Evolutionary conservation across 176 grass and related monocot genomes (phyloP), one percentile per base, ranked within the genome.

Genomic region (Eleusine indica): DNA sequence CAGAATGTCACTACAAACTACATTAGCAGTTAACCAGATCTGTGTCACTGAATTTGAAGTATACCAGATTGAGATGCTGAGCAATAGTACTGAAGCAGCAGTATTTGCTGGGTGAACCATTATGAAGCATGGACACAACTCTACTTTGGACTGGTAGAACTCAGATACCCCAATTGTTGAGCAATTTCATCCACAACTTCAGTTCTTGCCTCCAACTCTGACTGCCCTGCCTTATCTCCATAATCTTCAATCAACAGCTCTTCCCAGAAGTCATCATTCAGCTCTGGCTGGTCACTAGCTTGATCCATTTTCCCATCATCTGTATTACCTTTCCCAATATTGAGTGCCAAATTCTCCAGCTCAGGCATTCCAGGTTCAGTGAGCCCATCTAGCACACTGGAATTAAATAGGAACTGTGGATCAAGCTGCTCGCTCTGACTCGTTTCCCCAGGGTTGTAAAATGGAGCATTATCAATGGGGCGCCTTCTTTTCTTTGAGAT

Each of bases 401-500:
- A 72, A 68, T 91, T 78, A 16, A 91, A 86, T 43, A 85, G 40
- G 16, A 79, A 88, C 19, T n/a, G 58, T 9, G 77, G 68, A 67
- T 85, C 90, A 64, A 78, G 82, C 76, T 79, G 86, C 22, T 82
- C 60, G 4, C 40, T 62, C 30, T 88, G 78, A 62, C 18, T 88
- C 17, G 71, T 54, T 82, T 74, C 73, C 30, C 32, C 86, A 48
- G 68, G 44, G 41, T 7, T 64, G 58, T 73, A 90, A 52, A 87
- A 93, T 25, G 91, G 76, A 54, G 51, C 8, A 38, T 74, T 79
- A 48, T 89, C 93, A 78, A 97, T 93, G 41, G 90, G 80, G 3
- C 90, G 77, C 38, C 88, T 90, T 84, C 95, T 76, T 87, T 97
- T 97, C 92, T 94, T 94, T 0, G 95, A 94, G 68, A 94, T 89